phyloP scores from a whole-genome alignment of 1,284 basidiomycete genomes.

The Wolfiporia cocos region DNA sequence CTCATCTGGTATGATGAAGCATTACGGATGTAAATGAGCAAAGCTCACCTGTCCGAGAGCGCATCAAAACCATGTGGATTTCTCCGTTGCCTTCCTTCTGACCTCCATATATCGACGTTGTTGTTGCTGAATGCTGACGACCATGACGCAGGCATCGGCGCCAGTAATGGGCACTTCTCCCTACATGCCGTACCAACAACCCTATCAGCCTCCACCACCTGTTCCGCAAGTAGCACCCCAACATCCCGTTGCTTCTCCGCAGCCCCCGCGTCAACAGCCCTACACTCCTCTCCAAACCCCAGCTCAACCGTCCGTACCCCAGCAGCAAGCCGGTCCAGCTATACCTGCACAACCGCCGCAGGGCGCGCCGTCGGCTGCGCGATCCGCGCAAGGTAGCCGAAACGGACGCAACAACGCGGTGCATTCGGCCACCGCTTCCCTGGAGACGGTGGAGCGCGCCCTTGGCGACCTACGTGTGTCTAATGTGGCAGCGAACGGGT shows the following conservation, averaged over 20 bases:
- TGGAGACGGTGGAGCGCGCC: slow-evolving; percentile 75
- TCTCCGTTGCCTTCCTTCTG: slow-evolving; percentile 61
- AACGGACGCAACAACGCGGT: slow-evolving; percentile 38
- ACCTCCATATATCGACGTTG: slow-evolving; percentile 11
- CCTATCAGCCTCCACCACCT: slow-evolving; percentile 18
- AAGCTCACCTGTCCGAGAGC: slow-evolving; percentile 42
- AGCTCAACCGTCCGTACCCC: slow-evolving; percentile 21
- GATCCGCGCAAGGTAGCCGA: slow-evolving; percentile 6
- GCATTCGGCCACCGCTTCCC: slow-evolving; percentile 64
- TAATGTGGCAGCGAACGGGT: slow-evolving; percentile 23
- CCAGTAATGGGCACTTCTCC: slow-evolving; percentile 19
- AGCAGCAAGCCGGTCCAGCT: slow-evolving; percentile 17
- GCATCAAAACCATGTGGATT: slow-evolving; percentile 46
- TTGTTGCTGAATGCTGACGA: not conserved
- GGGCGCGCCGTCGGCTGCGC: slow-evolving; percentile 4
- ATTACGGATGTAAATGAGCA: slow-evolving; percentile 46
- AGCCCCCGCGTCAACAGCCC: slow-evolving; percentile 20
- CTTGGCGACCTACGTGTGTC: slow-evolving; percentile 67
- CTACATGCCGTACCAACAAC: slow-evolving; percentile 20
- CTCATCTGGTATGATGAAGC: slow-evolving; percentile 33
- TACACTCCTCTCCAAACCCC: slow-evolving; percentile 22
- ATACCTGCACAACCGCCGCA: slow-evolving; percentile 14
- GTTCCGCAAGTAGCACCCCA: slow-evolving; percentile 14
- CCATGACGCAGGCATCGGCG: slow-evolving; percentile 27
- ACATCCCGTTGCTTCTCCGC: slow-evolving; percentile 17